Base-by-base conservation (phyloP, 331 rosid genomes). In the Malus hybrid region DNA sequence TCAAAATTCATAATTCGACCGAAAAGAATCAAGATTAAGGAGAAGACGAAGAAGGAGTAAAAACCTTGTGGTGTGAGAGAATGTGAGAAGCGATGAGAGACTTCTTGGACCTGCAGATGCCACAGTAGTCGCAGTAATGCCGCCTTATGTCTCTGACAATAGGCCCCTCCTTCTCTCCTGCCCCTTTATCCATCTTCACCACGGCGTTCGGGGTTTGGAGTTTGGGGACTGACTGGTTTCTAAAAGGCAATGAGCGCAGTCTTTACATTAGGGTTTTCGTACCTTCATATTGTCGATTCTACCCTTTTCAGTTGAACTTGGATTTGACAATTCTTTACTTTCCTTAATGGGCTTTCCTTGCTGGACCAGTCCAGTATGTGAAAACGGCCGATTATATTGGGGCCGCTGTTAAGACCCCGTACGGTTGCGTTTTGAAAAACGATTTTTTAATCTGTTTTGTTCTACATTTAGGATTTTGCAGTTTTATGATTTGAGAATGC, bases 51-150 rank as follows among this genome's bases (percentile, higher is more conserved):
- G 48, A 42, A 42, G 5, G 48, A 56, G 46, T 29, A 11, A 62
- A 52, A 36, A 87, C 96, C 92, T 87, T 85, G 79, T 92, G 97
- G 61, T 80, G 79, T 18, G 83, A 31, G 62, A 84, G 83, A 55
- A 88, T 70, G 60, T 90, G 96, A 42, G 89, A 69, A 29, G 82
- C 63, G 36, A 90, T 80, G 11, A 90, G 76, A 64, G 80, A 27
- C 70, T 87, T 87, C 55, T 92, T 87, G 76, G 92, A 92, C 32
- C 93, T 76, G 42, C 85, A 81, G 75, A 92, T 83, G 12, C 88
- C 96, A 46, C 93, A 89, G 78, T 73, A 85, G 2, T 90, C 65
- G 59, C 93, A 90, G 69, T 33, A 83, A 56, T 88, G 81, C 4
- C 88, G 83, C 79, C 96, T 85, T 28, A 85, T 80, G 76, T 89